A percentile compares a stretch with the other conserved stretches of the same genome.
phyloP scores from a whole-genome alignment of 2,329 filamentous ascomycete genomes.

The Fusarium sublunatum region DNA sequence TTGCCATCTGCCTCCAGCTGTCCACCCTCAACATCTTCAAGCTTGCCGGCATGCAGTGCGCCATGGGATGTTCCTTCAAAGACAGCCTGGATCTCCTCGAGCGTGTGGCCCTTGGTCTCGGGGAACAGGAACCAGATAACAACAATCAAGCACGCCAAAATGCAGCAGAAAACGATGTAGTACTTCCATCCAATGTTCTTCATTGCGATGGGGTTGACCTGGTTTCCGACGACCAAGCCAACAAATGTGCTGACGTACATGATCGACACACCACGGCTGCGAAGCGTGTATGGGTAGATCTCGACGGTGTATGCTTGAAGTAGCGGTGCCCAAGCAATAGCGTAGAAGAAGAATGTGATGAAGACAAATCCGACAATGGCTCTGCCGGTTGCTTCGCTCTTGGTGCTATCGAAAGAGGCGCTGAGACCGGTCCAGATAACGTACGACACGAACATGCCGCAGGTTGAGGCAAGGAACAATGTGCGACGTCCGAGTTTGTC shows the following conservation, averaged over 20 bases:
- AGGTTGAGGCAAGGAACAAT: conserved; percentile 53
- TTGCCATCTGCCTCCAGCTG: conserved; percentile 6
- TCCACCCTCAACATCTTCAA: conserved; percentile 25
- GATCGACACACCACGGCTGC: conserved; percentile 32
- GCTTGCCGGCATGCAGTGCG: conserved; percentile 8
- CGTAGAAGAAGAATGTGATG: conserved; percentile 54
- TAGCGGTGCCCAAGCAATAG: conserved; percentile 51
- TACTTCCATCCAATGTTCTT: conserved; percentile 54
- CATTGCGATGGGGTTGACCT: conserved; percentile 56
- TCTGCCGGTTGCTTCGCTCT: conserved; percentile 37
- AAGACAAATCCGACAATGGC: conserved; percentile 54
- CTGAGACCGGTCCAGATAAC: conserved; percentile 50
- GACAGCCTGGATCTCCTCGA: conserved; percentile 48
- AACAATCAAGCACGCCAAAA: conserved; percentile 47
- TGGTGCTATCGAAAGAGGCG: conserved; percentile 33
- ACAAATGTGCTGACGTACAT: conserved; percentile 40
- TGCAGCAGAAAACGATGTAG: conserved; percentile 54
- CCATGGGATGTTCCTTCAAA: conserved; percentile 42
- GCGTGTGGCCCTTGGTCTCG: conserved; percentile 48
- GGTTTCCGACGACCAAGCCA: conserved; percentile 51
- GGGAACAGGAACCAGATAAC: conserved; percentile 54
- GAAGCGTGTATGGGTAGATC: conserved; percentile 44
- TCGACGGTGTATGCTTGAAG: conserved; percentile 47
- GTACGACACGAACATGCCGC: conserved; percentile 53
- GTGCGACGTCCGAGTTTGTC: conserved; percentile 55